Percentiles rank a stretch among this genome's conserved stretches.
These are phyloP conservation scores for peach (Prunus persica) DNA, from an alignment of 306 rosid species.

Conservation along the genomic window Prunus_persica_NCBIv2 NC_034009.1:35276001-35276500, in stretches of 20 bases:
- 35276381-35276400: not conserved
- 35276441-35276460: slow-evolving; percentile 4
- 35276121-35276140: slow-evolving; percentile 91
- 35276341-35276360: slow-evolving; percentile 75
- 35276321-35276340: slow-evolving; percentile 70
- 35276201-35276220: slow-evolving; percentile 96
- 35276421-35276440: not conserved
- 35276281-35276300: slow-evolving; percentile 30
- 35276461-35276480: slow-evolving; percentile 81
- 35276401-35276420: not conserved
- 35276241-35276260: slow-evolving; percentile 49
- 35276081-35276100: slow-evolving; percentile 52
- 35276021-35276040: not conserved
- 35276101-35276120: slow-evolving; percentile 84
- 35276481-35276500: slow-evolving; percentile 42
- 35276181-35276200: slow-evolving; percentile 93
- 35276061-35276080: slow-evolving; percentile 64
- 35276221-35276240: slow-evolving; percentile 86
- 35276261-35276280: slow-evolving; percentile 17
- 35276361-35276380: slow-evolving; percentile 67
- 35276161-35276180: slow-evolving; percentile 95
- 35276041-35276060: slow-evolving; percentile 63
- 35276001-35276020: not conserved
- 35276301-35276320: slow-evolving; percentile 51
- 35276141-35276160: slow-evolving; percentile 95